phyloP scores from a whole-genome alignment of 2,329 filamentous ascomycete species.

The Purpureocillium takamizusanense region DNA sequence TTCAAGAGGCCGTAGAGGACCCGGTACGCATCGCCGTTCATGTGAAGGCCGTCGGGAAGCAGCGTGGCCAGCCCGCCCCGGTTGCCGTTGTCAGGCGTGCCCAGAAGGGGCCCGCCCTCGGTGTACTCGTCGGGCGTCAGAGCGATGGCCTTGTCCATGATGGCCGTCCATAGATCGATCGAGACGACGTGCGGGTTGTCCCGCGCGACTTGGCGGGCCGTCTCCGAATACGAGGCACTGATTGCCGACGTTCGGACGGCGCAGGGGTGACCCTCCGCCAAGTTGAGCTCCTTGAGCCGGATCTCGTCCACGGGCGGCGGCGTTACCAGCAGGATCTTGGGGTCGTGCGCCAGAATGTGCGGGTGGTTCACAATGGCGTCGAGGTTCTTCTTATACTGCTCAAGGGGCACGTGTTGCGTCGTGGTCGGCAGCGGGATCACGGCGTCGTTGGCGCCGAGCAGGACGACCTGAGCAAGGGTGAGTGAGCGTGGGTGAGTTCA shows the following conservation, averaged over 20 bases:
- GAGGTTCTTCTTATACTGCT: conserved; percentile 66
- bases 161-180: conserved; percentile 69
- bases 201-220: conserved; percentile 58
- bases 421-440: conserved; percentile 53
- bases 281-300: conserved; percentile 42
- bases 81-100: conserved; percentile 39
- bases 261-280: conserved; percentile 33
- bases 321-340: conserved; percentile 68
- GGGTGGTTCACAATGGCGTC: conserved; percentile 64
- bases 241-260: conserved; percentile 36
- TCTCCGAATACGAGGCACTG: conserved; percentile 47
- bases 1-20: conserved; percentile 40
- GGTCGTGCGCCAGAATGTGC: conserved; percentile 57
- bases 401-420: conserved; percentile 69
- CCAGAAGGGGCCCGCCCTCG: conserved; percentile 35
- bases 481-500: not conserved
- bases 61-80: conserved; percentile 41
- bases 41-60: conserved; percentile 49
- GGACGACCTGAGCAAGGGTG: conserved; percentile 46
- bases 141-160: conserved; percentile 62
- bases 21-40: conserved; percentile 43
- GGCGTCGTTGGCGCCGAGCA: conserved; percentile 89
- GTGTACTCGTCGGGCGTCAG: conserved; percentile 49
- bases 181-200: conserved; percentile 58
- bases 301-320: conserved; percentile 80